These are phyloP conservation scores for Biscutella laevigata DNA, from an alignment of 441 rosid genomes.

Conservation along the genomic window DNA sequence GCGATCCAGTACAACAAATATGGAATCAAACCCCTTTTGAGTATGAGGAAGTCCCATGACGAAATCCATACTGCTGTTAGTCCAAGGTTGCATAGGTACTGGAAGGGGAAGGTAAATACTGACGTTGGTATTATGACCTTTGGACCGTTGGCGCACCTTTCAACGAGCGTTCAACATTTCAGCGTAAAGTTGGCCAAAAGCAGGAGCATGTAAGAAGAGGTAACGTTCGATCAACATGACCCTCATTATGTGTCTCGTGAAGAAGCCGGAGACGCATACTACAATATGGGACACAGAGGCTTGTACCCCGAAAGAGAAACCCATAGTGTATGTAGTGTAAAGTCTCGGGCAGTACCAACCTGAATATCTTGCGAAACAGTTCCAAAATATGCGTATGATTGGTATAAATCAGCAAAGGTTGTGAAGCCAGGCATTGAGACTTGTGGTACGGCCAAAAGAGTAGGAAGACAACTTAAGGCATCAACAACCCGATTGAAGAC, in stretches of 20 bases:
- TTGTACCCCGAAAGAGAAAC: no score
- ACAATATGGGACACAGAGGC: no score
- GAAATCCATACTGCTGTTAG: background rate
- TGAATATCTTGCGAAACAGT: no score
- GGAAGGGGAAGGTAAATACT: background rate
- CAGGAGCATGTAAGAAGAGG: background rate
- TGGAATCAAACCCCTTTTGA: background rate
- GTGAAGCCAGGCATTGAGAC: rapidly evolving
- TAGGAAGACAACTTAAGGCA: background rate
- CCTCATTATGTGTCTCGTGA: background rate
- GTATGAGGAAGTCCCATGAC: background rate
- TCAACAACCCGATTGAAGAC: background rate
- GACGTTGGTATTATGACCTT: background rate
- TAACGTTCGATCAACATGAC: background rate
- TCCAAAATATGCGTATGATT: background rate
- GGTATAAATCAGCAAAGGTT: background rate
- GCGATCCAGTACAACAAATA: background rate
- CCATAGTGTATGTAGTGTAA: no score
- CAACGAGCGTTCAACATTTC: background rate
- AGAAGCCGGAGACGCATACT: no score
- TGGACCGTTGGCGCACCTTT: background rate
- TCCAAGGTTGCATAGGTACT: background rate
- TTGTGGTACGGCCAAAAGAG: rapidly evolving
- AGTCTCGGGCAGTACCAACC: no score
- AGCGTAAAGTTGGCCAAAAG: background rate